Evolutionary conservation across 1,139 yeast species (phyloP), one percentile per base, ranked within the genome.

Genomic region (Kodamaea suecica): DNA sequence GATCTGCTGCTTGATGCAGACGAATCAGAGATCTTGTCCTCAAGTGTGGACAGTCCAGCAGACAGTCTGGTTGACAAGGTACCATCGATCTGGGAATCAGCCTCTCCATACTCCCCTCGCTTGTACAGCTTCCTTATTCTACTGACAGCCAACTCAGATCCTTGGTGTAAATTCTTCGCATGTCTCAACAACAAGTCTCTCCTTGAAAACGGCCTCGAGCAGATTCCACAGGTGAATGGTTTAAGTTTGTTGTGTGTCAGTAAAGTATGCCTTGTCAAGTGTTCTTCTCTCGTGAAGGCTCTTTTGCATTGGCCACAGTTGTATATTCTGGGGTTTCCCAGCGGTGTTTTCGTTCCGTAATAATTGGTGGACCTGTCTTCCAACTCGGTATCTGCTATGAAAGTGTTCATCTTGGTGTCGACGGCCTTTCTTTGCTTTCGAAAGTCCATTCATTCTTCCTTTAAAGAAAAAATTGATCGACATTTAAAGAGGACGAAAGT

Each of bases 261-360:
- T 30, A 66, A 51, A 12, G 69, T 61, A 43, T 70, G 76, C 38
- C 76, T 53, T 13, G 73, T 66, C 33, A 70, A 53, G 43, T 70
- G 76, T 44, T 70, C 76, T 47, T 70, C 75, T 41, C 76, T 51
- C 15, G 74, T 70, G 48, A 70, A 70, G 4, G 76, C 75, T 29
- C 73, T 55, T 35, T 63, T 56, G 45, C 76, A 70, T 37, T 66
- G 63, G 27, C 55, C 53, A 48, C 76, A 70, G 41, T 66, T 66
- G 47, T 53, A 68, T 23, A 70, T 57, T 32, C 76, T 53, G 14
- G 74, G 63, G 44, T 70, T 68, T 2, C 76, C 76, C 14, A 66
- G 55, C 9, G 73, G 59, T 4, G 76, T 70, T 42, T 66, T 67
- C 31, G 71, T 59, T 11, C 75, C 75, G 43, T 61, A 68, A 37